Conservation (phyloP, 2,329 filamentous ascomycete genomes). For the Diaporthe citri region DNA sequence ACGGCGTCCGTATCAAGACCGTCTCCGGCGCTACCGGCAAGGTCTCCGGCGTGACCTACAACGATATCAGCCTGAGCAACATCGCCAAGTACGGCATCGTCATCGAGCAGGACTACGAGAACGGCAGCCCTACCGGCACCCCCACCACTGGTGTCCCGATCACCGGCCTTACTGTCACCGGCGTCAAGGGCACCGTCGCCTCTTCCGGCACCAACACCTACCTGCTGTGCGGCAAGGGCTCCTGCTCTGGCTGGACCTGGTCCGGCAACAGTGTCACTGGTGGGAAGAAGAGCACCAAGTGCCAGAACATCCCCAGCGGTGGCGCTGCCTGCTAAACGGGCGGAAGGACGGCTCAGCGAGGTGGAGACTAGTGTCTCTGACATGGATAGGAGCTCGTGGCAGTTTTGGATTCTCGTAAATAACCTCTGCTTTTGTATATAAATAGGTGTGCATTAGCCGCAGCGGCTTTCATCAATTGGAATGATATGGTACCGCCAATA, state of each 20-base stretch:
- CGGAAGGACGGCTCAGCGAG: neutral
- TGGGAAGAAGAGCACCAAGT: conserved; percentile 50
- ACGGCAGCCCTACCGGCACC: conserved; percentile 52
- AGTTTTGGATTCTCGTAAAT: conserved; percentile 16
- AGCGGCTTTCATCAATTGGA: conserved; percentile 19
- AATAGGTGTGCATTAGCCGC: neutral
- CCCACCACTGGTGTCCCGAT: conserved; percentile 65
- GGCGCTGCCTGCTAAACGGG: conserved; percentile 16
- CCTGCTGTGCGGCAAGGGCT: conserved; percentile 65
- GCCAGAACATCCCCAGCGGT: conserved; percentile 39
- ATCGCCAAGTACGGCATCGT: conserved; percentile 51
- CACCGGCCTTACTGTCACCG: conserved; percentile 59
- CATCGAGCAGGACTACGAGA: conserved; percentile 57
- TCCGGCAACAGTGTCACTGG: conserved; percentile 62
- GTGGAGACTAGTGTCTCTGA: neutral
- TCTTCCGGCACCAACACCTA: conserved; percentile 57
- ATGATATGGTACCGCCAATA: conserved; percentile 1
- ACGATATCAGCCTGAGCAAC: conserved; percentile 35
- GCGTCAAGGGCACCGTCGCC: conserved; percentile 54
- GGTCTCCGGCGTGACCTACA: conserved; percentile 53
- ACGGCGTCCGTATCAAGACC: conserved; percentile 66
- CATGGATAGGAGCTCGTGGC: neutral
- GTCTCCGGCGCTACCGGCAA: conserved; percentile 58
- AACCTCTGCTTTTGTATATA: conserved; percentile 4
- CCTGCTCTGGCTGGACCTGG: conserved; percentile 68